These are phyloP conservation scores for Cylindrotheca fusiformis DNA, from an alignment of 108 stramenopile genomes.

Conservation along the genomic window DNA sequence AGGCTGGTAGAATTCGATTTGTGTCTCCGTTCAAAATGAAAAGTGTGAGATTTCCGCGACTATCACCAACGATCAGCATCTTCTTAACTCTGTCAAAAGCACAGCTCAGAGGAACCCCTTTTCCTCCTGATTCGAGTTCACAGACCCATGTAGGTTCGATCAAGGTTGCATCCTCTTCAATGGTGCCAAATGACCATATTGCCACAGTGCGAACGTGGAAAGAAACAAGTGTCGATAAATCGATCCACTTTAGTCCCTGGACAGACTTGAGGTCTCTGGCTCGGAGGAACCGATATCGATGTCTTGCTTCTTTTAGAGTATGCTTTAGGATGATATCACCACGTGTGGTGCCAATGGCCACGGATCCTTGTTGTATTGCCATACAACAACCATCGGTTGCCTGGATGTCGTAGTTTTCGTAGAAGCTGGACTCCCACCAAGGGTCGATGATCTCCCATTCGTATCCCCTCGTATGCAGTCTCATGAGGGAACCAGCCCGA, in stretches of 20 bases:
- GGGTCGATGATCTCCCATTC: conserved; percentile 34
- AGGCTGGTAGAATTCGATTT: not conserved
- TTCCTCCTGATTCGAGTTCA: not conserved
- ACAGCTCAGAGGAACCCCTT: conserved; percentile 52
- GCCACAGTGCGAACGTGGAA: conserved; percentile 59
- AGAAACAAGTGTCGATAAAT: conserved; percentile 39
- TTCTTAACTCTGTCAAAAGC: conserved; percentile 37
- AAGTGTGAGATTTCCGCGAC: conserved; percentile 55
- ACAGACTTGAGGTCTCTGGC: conserved; percentile 36
- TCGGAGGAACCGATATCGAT: not conserved
- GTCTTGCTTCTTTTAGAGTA: not conserved
- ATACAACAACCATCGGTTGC: conserved; percentile 56
- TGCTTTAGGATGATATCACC: conserved; percentile 48
- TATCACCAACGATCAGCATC: conserved; percentile 60
- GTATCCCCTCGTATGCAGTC: conserved; percentile 25
- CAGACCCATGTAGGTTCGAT: not conserved
- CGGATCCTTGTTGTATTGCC: conserved; percentile 27
- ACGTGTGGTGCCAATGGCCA: conserved; percentile 58
- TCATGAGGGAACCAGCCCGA: conserved; percentile 47
- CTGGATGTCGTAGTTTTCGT: conserved; percentile 21
- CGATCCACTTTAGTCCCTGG: conserved; percentile 53
- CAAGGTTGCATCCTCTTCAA: conserved; percentile 5
- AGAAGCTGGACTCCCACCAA: conserved; percentile 40
- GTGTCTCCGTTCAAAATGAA: conserved; percentile 30
- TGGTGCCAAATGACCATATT: conserved; percentile 33